Evolutionary conservation across 331 rosid genomes (phyloP), one percentile per base, ranked within the genome.

Genomic region (Acacia pycnantha): DNA sequence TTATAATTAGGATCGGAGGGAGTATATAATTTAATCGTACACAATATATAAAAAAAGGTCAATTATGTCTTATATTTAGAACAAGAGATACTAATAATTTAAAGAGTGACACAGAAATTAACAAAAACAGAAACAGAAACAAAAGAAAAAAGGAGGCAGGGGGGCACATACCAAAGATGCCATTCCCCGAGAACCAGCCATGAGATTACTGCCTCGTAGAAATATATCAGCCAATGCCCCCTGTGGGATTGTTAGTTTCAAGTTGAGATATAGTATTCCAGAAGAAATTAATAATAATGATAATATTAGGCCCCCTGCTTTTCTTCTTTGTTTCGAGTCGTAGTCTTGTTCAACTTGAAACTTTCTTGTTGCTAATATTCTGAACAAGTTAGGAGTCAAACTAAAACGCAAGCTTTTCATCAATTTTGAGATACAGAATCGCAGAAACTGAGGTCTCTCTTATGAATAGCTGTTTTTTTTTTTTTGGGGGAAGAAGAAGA

Each of bases 201-300:
- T 73, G 68, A 95, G 89, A 90, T 92, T 83, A 74, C 93, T 89
- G 85, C 99, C 92, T 84, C 95, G 87, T 62, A 95, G 84, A 77
- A 93, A 95, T 85, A 95, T 92, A 81, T 90, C 93, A 62, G 99
- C 98, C 88, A 95, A 73, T 19, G 99, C 97, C 31, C 99, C 99
- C 99, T 95, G 82, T 4, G 59, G 61, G 69, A 83, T 76, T 54
- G 35, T 24, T 24, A 70, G 76, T 54, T 71, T 66, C 71, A 31
- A 41, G 59, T 72, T 79, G 40, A 8, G 67, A 79, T 79, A 29
- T 16, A 76, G 24, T 18, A 53, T 44, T 66, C 72, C 73, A 47
- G 72, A 41, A 31, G 59, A 75, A 50, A 80, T 46, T 14, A 51
- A 16, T 58, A 61, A 19, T 40, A 9, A 4, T 58, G 61, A 22